Base-by-base conservation (phyloP, 768 basidiomycete genomes). In the Macrolepiota fuliginosa region DNA sequence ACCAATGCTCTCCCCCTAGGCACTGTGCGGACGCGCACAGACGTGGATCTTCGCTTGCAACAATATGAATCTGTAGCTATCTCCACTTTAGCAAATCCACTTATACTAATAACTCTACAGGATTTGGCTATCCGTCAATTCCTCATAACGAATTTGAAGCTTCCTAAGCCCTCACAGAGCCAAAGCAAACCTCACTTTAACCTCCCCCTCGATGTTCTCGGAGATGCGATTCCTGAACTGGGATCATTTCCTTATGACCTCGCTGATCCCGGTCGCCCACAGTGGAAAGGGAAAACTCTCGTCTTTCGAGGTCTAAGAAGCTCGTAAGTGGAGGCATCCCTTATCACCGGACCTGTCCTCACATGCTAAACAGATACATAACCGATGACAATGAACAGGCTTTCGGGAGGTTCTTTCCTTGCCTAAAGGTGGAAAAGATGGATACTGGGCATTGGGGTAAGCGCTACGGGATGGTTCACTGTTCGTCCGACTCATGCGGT, bases 381-480 rank as follows among this genome's bases (percentile, higher is more conserved):
- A 94, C 93, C 64, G 74, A 79, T 25, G 78, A 84, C 58, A 93
- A 95, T 68, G 73, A 86, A 6, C 83, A 85, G 0, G 65, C 82
- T 5, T 82, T 88, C 42, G 70, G 83, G 62, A 69, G 78, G 29
- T 92, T 92, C 72, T 97, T 96, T 76, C 94, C 94, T 0, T 75
- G 80, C 39, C 82, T 85, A 78, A 69, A 66, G 10, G 67, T 96
- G 9, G 82, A 86, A 68, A 79, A 73, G 25, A 73, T 96, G 27
- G 87, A 93, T 61, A 77, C 94, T 0, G 87, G 88, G 0, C 95
- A 98, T 72, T 98, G 95, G 95, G 90, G 91, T 92, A 70, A 64
- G 86, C 25, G 29, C 9, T 22, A 49, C 24, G 7, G 11, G 2
- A 49, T 61, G 35, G 51, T 29, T 54, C 32, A 0, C 45, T 61